A percentile compares a stretch with the other conserved stretches of the same genome.
Conservation (phyloP, 208 protist species). For the Leptomonas pyrrhocoris region DNA sequence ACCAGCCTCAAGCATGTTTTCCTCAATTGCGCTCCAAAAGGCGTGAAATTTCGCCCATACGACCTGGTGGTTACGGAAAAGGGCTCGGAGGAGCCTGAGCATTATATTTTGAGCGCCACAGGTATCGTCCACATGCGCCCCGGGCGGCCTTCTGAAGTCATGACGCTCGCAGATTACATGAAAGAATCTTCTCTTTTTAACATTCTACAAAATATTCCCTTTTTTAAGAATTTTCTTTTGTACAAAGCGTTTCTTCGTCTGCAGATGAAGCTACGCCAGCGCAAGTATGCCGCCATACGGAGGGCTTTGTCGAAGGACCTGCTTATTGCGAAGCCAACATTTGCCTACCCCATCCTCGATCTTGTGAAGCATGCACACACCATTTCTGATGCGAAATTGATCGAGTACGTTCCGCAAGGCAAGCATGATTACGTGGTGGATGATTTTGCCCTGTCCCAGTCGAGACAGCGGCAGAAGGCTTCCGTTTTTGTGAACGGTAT, state of each 20-base stretch:
- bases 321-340: constrained; percentile 88
- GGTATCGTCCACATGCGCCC: constrained; percentile 93
- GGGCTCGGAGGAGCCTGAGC: constrained; percentile 79
- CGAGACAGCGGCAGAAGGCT: constrained; percentile 72
- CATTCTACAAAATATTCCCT: constrained; percentile 90
- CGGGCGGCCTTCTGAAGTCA: constrained; percentile 89
- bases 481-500: constrained; percentile 51
- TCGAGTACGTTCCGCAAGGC: constrained; percentile 83
- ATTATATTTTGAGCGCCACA: constrained; percentile 94
- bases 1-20: constrained; percentile 94
- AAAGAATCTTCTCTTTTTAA: constrained; percentile 92
- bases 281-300: constrained; percentile 77
- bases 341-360: constrained; percentile 77
- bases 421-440: constrained; percentile 92
- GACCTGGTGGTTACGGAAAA: constrained; percentile 85
- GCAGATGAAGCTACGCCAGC: constrained; percentile 74
- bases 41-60: constrained; percentile 92
- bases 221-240: constrained; percentile 92
- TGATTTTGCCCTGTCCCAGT: constrained; percentile 76
- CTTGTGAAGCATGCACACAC: constrained; percentile 82
- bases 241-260: constrained; percentile 91
- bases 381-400: constrained; percentile 67
- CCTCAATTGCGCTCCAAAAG: constrained; percentile 74
- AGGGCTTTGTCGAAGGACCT: constrained; percentile 74
- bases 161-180: constrained; percentile 92